A percentile compares a stretch with the other conserved stretches of the same genome.
Conservation (phyloP, 1,139 yeast genomes). For the Diutina rugosa region DNA sequence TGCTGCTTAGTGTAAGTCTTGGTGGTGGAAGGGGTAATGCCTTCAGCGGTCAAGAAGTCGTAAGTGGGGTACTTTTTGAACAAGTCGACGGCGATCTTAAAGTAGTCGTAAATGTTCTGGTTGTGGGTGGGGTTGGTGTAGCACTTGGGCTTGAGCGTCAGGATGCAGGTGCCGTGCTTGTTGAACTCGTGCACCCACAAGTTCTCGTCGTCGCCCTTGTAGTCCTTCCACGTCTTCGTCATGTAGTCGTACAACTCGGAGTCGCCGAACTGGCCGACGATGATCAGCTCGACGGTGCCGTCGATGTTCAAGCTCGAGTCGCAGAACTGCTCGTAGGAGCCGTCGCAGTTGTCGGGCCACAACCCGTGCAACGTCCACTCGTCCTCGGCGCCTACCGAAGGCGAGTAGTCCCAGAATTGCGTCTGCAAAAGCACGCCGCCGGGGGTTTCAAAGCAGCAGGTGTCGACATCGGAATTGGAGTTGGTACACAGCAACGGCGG, state of each 20-base stretch:
- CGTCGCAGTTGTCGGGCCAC: slow-evolving; percentile 36
- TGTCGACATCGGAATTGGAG: slow-evolving; percentile 10
- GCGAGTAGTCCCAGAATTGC: slow-evolving; percentile 90
- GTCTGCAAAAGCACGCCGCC: slow-evolving; percentile 79
- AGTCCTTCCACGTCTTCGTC: slow-evolving; percentile 63
- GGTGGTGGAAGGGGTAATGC: slow-evolving; percentile 53
- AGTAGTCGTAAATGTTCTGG: slow-evolving; percentile 71
- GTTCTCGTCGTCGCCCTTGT: slow-evolving; percentile 56
- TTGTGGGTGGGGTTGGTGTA: slow-evolving; percentile 29
- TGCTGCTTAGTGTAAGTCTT: slow-evolving; percentile 52
- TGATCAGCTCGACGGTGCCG: slow-evolving; percentile 21
- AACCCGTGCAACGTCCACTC: slow-evolving; percentile 2
- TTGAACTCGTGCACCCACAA: slow-evolving; percentile 84
- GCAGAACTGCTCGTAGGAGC: slow-evolving; percentile 41
- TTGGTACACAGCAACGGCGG: not conserved
- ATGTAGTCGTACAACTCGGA: slow-evolving; percentile 42
- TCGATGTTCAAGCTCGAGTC: slow-evolving; percentile 5
- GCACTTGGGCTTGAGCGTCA: slow-evolving; percentile 64
- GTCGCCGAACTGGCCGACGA: slow-evolving; percentile 36
- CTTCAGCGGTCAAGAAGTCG: slow-evolving; percentile 50
- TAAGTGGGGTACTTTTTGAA: slow-evolving; percentile 60
- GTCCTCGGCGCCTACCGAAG: slow-evolving; percentile 25
- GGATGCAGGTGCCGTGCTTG: slow-evolving; percentile 73
- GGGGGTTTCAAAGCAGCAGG: slow-evolving; percentile 83
- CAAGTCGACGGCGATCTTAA: slow-evolving; percentile 48